Evolutionary conservation across 1,284 basidiomycete genomes (phyloP).

Genomic region (Agaricales sp.): DNA sequence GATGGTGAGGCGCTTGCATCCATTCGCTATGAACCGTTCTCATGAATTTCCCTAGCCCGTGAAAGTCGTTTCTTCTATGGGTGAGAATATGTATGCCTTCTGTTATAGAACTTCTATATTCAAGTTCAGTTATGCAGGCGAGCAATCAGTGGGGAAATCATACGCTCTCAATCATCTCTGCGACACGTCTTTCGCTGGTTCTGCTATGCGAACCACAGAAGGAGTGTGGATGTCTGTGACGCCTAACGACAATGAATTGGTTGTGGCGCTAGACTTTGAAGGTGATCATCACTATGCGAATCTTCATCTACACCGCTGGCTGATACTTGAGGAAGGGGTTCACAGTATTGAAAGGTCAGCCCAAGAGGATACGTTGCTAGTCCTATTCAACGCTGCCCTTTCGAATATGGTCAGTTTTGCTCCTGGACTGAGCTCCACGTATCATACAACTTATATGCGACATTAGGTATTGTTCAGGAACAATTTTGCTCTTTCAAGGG

Average conservation of each 20-base stretch:
- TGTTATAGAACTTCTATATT: no score
- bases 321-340: slow-evolving; percentile 29
- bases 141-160: slow-evolving; percentile 57
- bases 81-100: no score
- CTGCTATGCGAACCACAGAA: slow-evolving; percentile 58
- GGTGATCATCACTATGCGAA: no score
- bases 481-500: slow-evolving; percentile 49
- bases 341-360: slow-evolving; percentile 54
- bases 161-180: slow-evolving; percentile 51
- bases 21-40: no score
- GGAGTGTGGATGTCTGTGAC: slow-evolving; percentile 63
- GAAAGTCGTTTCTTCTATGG: slow-evolving; percentile 57
- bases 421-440: no score
- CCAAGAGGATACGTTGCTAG: slow-evolving; percentile 53
- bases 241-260: slow-evolving; percentile 40
- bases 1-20: slow-evolving; percentile 28
- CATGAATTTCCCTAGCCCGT: slow-evolving; percentile 40
- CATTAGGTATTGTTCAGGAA: slow-evolving; percentile 54
- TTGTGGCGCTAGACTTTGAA: slow-evolving; percentile 58
- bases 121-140: no score
- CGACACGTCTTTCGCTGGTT: slow-evolving; percentile 57
- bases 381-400: slow-evolving; percentile 54
- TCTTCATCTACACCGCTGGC: no score
- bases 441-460: no score
- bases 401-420: slow-evolving; percentile 45